A percentile compares a stretch with the other conserved stretches of the same genome.
Evolutionary conservation across 2,329 filamentous ascomycete species (phyloP).

Genomic region (Colletotrichum lini): DNA sequence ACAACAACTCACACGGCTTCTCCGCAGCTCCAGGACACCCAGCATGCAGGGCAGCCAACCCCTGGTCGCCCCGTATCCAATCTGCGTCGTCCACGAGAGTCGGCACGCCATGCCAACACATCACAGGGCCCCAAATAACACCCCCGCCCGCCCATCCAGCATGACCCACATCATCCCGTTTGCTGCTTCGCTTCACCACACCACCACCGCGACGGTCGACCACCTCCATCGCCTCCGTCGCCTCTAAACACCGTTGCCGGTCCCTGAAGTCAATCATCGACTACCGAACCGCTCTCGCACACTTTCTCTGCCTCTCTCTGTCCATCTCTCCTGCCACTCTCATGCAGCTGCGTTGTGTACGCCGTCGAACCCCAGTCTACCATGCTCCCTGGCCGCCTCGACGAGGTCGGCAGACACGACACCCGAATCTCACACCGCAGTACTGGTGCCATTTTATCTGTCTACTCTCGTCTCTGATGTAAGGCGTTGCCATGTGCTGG

Average conservation of each 20-base stretch:
- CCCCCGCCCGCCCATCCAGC: constrained; percentile 25
- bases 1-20: constrained; percentile 1
- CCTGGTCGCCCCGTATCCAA: constrained; percentile 40
- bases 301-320: neutral
- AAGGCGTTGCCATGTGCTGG: neutral
- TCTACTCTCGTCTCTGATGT: neutral
- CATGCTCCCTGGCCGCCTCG: neutral
- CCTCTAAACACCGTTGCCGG: constrained; percentile 15
- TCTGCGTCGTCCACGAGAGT: constrained; percentile 44
- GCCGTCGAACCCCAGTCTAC: neutral
- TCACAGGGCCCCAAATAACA: constrained; percentile 42
- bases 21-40: constrained; percentile 16
- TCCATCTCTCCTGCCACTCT: constrained; percentile 14
- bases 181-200: constrained; percentile 4
- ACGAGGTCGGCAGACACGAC: constrained; percentile 16
- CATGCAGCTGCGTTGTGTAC: constrained; percentile 12
- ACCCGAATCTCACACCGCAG: constrained; percentile 6
- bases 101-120: constrained; percentile 43
- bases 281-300: constrained; percentile 26
- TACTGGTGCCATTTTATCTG: constrained; percentile 1
- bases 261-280: constrained; percentile 30
- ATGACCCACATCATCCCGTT: constrained; percentile 32
- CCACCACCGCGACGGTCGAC: neutral
- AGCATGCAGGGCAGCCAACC: constrained; percentile 19
- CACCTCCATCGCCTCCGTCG: constrained; percentile 21